Percentiles rank a stretch among this genome's conserved stretches.
Evolutionary conservation across 768 basidiomycete genomes (phyloP).

Genomic region (Phlebiopsis gigantea): DNA sequence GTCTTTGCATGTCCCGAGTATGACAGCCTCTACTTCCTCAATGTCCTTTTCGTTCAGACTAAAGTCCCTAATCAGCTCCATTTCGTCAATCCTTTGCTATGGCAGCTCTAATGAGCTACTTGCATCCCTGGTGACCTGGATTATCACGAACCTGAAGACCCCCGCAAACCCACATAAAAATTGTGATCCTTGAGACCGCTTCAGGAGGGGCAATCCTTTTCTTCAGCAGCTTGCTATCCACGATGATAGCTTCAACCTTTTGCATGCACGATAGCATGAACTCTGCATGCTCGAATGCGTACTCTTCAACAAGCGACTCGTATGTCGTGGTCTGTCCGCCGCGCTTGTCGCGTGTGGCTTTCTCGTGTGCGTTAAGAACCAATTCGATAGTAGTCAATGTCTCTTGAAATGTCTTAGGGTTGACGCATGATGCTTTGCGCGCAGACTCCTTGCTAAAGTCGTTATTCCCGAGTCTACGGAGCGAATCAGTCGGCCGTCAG

Average conservation of each 20-base stretch:
- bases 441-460: conserved; percentile 27
- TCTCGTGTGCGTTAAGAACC: conserved; percentile 14
- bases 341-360: background rate
- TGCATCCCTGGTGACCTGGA: background rate
- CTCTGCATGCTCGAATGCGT: background rate
- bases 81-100: background rate
- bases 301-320: background rate
- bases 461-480: conserved; percentile 22
- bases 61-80: background rate
- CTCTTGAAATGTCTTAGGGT: conserved; percentile 22
- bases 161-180: conserved; percentile 24
- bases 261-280: conserved; percentile 19
- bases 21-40: background rate
- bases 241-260: conserved; percentile 18
- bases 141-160: conserved; percentile 7
- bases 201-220: conserved; percentile 11
- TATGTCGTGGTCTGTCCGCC: background rate
- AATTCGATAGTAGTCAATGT: conserved; percentile 22
- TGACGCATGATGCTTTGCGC: conserved; percentile 28
- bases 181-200: conserved; percentile 18
- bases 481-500: background rate
- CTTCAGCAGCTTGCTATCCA: conserved; percentile 15
- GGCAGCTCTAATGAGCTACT: background rate
- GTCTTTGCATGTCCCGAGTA: background rate
- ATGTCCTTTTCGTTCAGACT: background rate